These are phyloP conservation scores for Arachnomyces sp. DNA, from an alignment of 2,329 filamentous ascomycete genomes.

Conservation along the genomic window DNA sequence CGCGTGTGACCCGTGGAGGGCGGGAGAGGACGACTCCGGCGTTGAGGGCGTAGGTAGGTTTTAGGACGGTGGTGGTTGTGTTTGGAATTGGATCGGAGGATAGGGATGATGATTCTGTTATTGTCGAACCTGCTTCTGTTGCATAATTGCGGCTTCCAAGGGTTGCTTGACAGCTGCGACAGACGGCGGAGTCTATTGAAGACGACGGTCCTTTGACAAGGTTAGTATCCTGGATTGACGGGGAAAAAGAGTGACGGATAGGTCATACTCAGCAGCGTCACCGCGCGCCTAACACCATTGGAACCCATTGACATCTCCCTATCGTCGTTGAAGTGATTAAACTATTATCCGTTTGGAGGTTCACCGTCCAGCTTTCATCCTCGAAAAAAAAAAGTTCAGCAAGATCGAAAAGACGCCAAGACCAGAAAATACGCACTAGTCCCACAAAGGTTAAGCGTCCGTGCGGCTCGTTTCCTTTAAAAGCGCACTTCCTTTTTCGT, in stretches of 20 bases:
- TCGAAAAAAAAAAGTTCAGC: slow-evolving; percentile 9
- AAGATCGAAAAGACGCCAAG: too few relatives aligned
- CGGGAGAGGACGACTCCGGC: slow-evolving; percentile 79
- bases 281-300: slow-evolving; percentile 35
- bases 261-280: slow-evolving; percentile 31
- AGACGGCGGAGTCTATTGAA: slow-evolving; percentile 32
- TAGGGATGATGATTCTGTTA: slow-evolving; percentile 24
- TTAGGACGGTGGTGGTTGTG: slow-evolving; percentile 22
- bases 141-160: slow-evolving; percentile 33
- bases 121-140: slow-evolving; percentile 32
- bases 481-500: slow-evolving; percentile 17
- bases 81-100: slow-evolving; percentile 24
- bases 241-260: background rate
- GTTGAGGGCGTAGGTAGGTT: slow-evolving; percentile 40
- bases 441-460: slow-evolving; percentile 17
- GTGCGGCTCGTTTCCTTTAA: slow-evolving; percentile 20
- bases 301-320: slow-evolving; percentile 33
- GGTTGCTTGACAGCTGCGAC: slow-evolving; percentile 38
- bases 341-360: slow-evolving; percentile 23
- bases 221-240: background rate
- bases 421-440: slow-evolving; percentile 16
- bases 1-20: slow-evolving; percentile 75
- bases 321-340: slow-evolving; percentile 10
- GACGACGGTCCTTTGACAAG: slow-evolving; percentile 23
- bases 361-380: slow-evolving; percentile 17